Evolutionary conservation across 768 basidiomycete species (phyloP), one percentile per base, ranked within the genome.

Genomic region (Filobasidium wieringae): DNA sequence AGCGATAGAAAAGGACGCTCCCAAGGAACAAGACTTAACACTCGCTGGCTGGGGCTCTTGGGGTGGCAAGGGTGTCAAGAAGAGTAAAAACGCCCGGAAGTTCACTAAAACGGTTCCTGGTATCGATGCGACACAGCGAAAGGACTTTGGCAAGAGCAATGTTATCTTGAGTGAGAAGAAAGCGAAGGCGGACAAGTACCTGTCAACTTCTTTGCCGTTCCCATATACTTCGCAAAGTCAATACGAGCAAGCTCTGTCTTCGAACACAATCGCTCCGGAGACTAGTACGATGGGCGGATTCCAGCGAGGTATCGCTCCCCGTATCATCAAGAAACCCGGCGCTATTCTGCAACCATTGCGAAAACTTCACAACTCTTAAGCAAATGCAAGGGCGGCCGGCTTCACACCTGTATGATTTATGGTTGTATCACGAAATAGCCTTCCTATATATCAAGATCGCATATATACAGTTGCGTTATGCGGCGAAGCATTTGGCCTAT

Each of bases 31-130:
- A 27, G 91, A 99, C 69, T 87, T 83, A 2, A 89, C 91, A 2
- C 80, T 97, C 26, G 84, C 91, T 39, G 95, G 95, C 31, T 99
- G 95, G 95, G 93, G 93, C 39, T 78, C 88, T 19, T 96, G 95
- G 95, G 87, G 85, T 17, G 93, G 93, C 31, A 73, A 78, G 33
- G 91, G 91, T 29, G 76, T 80, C 14, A 72, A 72, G 58, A 76
- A 76, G 61, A 39, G 59, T 34, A 81, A 80, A 51, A 80, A 82
- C 26, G 79, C 85, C 58, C 70, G 73, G 47, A 72, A 72, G 62
- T 79, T 85, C 55, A 80, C 92, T 71, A 89, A 89, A 68, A 84
- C 85, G 66, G 75, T 88, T 27, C 80, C 87, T 0, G 92, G 93
- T 15, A 78, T 96, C 63, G 83, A 85, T 62, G 85, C 88, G 0